Percentiles rank a stretch among this genome's conserved stretches.
phyloP scores from a whole-genome alignment of 257 asterid genomes.

The Penstemon barbatus region DNA sequence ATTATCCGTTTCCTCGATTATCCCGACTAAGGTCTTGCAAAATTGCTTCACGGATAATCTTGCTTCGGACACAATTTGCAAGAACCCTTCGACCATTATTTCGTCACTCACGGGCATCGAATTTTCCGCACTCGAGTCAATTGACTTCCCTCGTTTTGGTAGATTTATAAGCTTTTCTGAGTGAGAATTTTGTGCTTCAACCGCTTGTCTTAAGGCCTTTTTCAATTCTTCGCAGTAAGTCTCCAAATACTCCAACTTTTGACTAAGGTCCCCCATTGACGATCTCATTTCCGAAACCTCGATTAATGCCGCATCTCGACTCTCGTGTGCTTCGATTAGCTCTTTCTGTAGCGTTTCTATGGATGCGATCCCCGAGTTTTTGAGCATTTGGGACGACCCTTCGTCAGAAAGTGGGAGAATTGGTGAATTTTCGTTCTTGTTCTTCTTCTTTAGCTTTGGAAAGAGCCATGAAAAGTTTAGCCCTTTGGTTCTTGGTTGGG shows the following conservation, averaged over 20 bases:
- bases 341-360: constrained; percentile 60
- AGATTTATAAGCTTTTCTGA: constrained; percentile 41
- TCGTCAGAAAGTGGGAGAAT: constrained; percentile 43
- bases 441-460: constrained; percentile 74
- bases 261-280: constrained; percentile 65
- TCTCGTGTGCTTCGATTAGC: constrained; percentile 56
- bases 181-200: constrained; percentile 36
- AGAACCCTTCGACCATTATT: constrained; percentile 80
- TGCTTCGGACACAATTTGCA: constrained; percentile 86
- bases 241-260: constrained; percentile 71
- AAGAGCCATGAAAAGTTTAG: constrained; percentile 69
- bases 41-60: constrained; percentile 81
- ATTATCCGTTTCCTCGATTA: constrained; percentile 51
- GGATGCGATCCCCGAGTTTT: constrained; percentile 41
- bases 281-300: constrained; percentile 71
- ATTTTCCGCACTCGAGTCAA: constrained; percentile 41
- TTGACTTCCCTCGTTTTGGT: constrained; percentile 37
- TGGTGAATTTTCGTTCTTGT: constrained; percentile 46
- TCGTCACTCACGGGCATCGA: constrained; percentile 19
- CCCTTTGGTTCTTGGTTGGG: constrained; percentile 57
- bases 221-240: constrained; percentile 76
- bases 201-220: constrained; percentile 58
- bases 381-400: constrained; percentile 36
- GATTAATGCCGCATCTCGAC: constrained; percentile 57
- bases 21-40: constrained; percentile 66